Evolutionary conservation across 768 basidiomycete species (phyloP).

Genomic region (Rhodotorula taiwanensis): DNA sequence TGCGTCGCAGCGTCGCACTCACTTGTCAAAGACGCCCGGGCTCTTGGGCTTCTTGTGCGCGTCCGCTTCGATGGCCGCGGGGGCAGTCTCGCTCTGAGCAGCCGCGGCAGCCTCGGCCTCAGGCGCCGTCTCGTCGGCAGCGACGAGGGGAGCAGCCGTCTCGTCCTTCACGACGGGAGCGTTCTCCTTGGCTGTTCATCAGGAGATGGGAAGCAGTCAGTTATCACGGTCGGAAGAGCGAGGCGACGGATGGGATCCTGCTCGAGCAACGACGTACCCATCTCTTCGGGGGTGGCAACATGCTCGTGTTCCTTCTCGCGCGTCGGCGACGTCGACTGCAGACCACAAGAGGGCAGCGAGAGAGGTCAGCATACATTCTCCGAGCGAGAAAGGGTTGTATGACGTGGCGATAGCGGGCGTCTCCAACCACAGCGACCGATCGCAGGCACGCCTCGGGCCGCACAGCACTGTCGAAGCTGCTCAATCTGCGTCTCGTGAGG

Average conservation of each 20-base stretch:
- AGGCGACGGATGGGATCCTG: no score
- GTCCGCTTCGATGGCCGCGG: not conserved
- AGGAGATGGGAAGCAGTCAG: no score
- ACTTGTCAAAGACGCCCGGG: constrained; percentile 27
- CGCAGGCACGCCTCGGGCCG: no score
- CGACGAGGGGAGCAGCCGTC: not conserved
- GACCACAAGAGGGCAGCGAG: no score
- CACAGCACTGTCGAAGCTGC: no score
- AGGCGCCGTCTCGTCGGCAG: no score
- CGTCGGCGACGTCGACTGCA: constrained; percentile 16
- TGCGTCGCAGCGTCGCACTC: not conserved
- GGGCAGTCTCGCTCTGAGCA: not conserved
- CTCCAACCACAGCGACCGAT: no score
- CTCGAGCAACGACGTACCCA: not conserved
- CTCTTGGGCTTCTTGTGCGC: constrained; percentile 24
- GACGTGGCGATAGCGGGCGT: no score
- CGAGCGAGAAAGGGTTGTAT: no score
- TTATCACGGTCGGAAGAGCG: no score
- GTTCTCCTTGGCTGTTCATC: not conserved
- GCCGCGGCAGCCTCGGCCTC: not conserved
- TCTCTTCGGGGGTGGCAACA: not conserved
- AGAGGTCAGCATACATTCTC: no score
- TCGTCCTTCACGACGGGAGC: not conserved
- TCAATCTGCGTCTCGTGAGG: no score
- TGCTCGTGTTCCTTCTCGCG: constrained; percentile 3